Evolutionary conservation across 352 stramenopile species (phyloP).

Genomic region (Phytophthora pini): DNA sequence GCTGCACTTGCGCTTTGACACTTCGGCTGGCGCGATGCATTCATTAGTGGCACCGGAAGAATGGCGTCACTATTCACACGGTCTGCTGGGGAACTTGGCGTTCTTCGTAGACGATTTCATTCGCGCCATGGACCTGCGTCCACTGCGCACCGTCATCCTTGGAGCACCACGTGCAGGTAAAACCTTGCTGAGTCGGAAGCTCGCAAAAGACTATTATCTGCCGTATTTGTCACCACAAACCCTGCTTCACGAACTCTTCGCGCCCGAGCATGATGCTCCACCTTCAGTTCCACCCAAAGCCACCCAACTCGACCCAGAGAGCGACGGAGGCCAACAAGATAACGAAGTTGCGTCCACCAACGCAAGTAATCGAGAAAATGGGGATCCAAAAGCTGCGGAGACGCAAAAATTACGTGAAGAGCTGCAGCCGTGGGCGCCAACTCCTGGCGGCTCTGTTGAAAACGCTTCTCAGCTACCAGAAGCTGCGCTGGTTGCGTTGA

Average conservation of each 20-base stretch:
- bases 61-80: slow-evolving; percentile 69
- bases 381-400: slow-evolving; percentile 8
- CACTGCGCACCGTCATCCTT: slow-evolving; percentile 72
- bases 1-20: slow-evolving; percentile 79
- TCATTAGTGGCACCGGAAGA: slow-evolving; percentile 65
- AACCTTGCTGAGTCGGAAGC: slow-evolving; percentile 50
- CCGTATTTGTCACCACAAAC: slow-evolving; percentile 60
- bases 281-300: slow-evolving; percentile 4
- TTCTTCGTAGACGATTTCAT: slow-evolving; percentile 84
- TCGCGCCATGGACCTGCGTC: slow-evolving; percentile 73
- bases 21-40: slow-evolving; percentile 49
- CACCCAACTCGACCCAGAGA: slow-evolving; percentile 1
- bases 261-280: slow-evolving; percentile 25
- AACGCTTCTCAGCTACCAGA: slow-evolving; percentile 43
- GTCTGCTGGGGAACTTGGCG: slow-evolving; percentile 64
- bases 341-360: neutral
- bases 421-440: slow-evolving; percentile 39
- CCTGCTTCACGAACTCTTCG: slow-evolving; percentile 56
- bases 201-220: slow-evolving; percentile 80
- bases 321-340: slow-evolving; percentile 18
- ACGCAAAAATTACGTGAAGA: slow-evolving; percentile 41
- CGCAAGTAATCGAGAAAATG: slow-evolving; percentile 19
- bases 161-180: slow-evolving; percentile 77
- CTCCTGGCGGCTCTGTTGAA: slow-evolving; percentile 8
- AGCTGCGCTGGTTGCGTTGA: slow-evolving; percentile 47